phyloP scores from a whole-genome alignment of 2,329 filamentous ascomycete genomes.

The Trichoderma sp. region DNA sequence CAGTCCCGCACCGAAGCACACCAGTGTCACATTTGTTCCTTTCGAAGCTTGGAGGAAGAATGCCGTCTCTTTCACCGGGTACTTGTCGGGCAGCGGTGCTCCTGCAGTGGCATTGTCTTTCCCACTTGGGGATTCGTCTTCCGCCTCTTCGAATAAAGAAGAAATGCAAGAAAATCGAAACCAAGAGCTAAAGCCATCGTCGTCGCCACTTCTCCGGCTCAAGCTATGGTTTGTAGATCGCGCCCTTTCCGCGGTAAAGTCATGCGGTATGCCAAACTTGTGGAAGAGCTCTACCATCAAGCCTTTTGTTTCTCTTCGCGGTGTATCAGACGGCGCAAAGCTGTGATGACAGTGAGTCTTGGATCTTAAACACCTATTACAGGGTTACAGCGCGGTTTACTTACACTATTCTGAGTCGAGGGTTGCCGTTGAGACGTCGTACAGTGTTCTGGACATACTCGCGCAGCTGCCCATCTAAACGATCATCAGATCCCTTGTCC shows the following conservation, averaged over 20 bases:
- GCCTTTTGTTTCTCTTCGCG: slow-evolving; percentile 33
- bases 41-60: slow-evolving; percentile 36
- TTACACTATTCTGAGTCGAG: slow-evolving; percentile 39
- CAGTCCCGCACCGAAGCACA: slow-evolving; percentile 36
- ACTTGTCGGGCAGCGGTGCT: slow-evolving; percentile 32
- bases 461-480: slow-evolving; percentile 30
- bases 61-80: slow-evolving; percentile 36
- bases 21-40: slow-evolving; percentile 31
- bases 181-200: slow-evolving; percentile 37
- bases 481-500: neutral
- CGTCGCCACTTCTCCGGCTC: slow-evolving; percentile 33
- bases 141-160: neutral
- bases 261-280: slow-evolving; percentile 37
- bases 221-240: slow-evolving; percentile 42
- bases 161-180: slow-evolving; percentile 38
- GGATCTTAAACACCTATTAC: neutral
- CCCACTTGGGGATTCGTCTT: neutral
- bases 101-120: neutral
- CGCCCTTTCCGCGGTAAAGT: slow-evolving; percentile 39
- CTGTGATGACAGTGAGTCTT: slow-evolving; percentile 26
- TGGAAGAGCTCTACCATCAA: slow-evolving; percentile 37
- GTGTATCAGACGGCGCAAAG: slow-evolving; percentile 38
- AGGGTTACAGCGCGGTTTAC: neutral
- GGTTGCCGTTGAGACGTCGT: slow-evolving; percentile 33
- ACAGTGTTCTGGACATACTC: slow-evolving; percentile 35